phyloP scores from a whole-genome alignment of 2,329 filamentous ascomycete species.

The Helotiales sp. region DNA sequence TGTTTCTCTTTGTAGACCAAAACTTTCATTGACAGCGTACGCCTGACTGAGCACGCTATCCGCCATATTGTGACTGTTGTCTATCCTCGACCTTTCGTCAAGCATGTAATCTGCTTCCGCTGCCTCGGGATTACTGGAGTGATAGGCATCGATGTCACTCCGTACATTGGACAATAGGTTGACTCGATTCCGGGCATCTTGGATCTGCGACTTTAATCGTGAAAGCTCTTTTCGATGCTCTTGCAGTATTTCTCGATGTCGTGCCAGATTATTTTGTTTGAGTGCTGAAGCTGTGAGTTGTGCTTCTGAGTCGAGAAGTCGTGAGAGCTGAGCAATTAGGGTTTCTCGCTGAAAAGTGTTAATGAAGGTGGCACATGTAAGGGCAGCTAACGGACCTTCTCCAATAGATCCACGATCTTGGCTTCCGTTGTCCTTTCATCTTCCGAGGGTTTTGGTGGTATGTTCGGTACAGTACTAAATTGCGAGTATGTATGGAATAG shows the following conservation, averaged over 20 bases:
- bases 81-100: slow-evolving; percentile 79
- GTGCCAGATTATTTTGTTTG: slow-evolving; percentile 94
- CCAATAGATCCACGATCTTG: slow-evolving; percentile 80
- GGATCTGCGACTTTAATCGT: slow-evolving; percentile 71
- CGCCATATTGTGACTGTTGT: slow-evolving; percentile 85
- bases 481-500: slow-evolving; percentile 87
- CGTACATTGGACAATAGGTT: slow-evolving; percentile 91
- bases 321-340: slow-evolving; percentile 77
- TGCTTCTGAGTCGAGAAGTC: slow-evolving; percentile 91
- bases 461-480: slow-evolving; percentile 76
- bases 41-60: slow-evolving; percentile 92
- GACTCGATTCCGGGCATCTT: slow-evolving; percentile 78
- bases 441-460: slow-evolving; percentile 79
- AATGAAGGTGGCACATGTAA: slow-evolving; percentile 2
- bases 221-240: slow-evolving; percentile 83
- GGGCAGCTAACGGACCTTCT: slow-evolving; percentile 59
- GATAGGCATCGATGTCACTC: slow-evolving; percentile 89
- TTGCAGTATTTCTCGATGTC: slow-evolving; percentile 85
- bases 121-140: slow-evolving; percentile 74
- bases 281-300: slow-evolving; percentile 83
- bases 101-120: slow-evolving; percentile 98
- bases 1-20: slow-evolving; percentile 83
- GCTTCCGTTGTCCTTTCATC: slow-evolving; percentile 79
- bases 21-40: slow-evolving; percentile 94
- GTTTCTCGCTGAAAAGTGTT: slow-evolving; percentile 66